Evolutionary conservation across 139 green algal genomes (phyloP), one percentile per base, ranked within the genome.

Genomic region (Closterium sp.): DNA sequence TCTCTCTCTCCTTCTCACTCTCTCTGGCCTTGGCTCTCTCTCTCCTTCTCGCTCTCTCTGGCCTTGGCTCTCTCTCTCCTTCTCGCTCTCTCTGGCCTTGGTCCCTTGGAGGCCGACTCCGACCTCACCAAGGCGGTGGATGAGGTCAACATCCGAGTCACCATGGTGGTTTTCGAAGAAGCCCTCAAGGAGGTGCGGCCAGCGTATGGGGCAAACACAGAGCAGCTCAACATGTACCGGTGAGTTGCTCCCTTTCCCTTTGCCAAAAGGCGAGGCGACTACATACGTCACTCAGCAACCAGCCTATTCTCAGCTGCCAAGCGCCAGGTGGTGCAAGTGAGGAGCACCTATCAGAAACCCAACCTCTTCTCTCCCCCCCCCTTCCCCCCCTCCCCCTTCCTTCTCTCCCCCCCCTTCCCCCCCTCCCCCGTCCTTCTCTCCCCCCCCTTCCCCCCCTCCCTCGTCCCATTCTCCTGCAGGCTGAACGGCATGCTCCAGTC

Each of bases 121-220:
- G 96, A 99, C 95, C 93, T 99, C 31, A 95, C 94, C 92, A 97
- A 98, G 89, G 94, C 96, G 21, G 94, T 99, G 10, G 97, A 99
- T 88, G 97, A 99, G 94, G 97, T 98, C 30, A 97, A 97, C 88
- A 97, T 99, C 87, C 98, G 98, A 96, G 97, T 98, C 0, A 91
- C 90, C 31, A 94, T 91, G 91, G 89, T 89, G n/a, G n/a, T n/a
- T n/a, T 99, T 99, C 93, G 88, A 97, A 89, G 38, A 86, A 12
- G 97, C 98, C 0, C 93, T 99, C 34, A 91, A 97, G 4, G 98
- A 99, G 94, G 97, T 99, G 69, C 97, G 97, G 93, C 97, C 98
- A 2, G 97, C 98, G 4, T 99, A 99, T 95, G 98, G 98, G 23
- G 97, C 97, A 1, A 94, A 96, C 4, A 96, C 94, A 28, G 97